Conservation (phyloP, 2,329 filamentous ascomycete species). For the Fusarium sp. region DNA sequence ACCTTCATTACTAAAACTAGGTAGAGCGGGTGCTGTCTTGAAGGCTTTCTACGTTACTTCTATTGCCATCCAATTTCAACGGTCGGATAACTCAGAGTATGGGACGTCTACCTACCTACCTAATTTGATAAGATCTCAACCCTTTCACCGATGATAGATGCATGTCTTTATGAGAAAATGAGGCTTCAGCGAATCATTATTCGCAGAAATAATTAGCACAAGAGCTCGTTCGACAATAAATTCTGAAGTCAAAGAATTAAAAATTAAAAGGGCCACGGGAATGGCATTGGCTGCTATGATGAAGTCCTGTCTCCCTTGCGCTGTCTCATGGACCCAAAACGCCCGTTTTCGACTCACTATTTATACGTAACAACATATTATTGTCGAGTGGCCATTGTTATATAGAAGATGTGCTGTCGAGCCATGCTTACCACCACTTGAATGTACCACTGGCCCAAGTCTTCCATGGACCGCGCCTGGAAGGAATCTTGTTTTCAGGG, state of each 20-base stretch:
- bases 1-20: not conserved
- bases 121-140: too few relatives aligned
- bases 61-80: too few relatives aligned
- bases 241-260: not conserved
- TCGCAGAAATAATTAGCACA: not conserved
- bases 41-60: too few relatives aligned
- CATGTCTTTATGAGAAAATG: not conserved
- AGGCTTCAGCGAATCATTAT: too few relatives aligned
- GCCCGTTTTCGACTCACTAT: conserved; percentile 5
- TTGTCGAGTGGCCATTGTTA: not conserved
- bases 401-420: not conserved
- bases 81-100: too few relatives aligned
- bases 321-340: conserved; percentile 13
- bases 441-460: conserved; percentile 6
- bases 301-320: conserved; percentile 10
- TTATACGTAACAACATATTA: not conserved
- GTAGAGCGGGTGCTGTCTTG: not conserved
- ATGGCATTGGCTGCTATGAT: conserved; percentile 4
- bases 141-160: not conserved
- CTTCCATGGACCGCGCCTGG: conserved; percentile 25
- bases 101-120: too few relatives aligned
- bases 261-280: conserved; percentile 13
- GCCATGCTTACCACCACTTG: conserved; percentile 31
- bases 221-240: not conserved
- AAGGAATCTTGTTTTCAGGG: conserved; percentile 39